Percentiles rank a stretch among this genome's conserved stretches.
Conservation (phyloP, 495 filamentous ascomycete species). For the Tuber brumale region DNA sequence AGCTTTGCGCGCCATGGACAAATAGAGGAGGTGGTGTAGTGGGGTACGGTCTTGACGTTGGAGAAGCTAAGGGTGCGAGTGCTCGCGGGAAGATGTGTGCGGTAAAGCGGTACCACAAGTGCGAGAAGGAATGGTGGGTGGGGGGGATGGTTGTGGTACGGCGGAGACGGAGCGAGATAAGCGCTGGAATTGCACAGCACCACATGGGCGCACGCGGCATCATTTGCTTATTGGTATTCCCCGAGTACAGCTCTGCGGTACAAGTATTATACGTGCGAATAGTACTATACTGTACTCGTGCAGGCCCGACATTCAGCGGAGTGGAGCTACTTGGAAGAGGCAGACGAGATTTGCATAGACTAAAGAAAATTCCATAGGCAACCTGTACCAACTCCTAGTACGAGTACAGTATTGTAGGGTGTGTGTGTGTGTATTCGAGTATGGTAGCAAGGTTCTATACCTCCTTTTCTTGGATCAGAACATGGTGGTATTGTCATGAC, state of each 20-base stretch:
- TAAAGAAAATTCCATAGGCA: background rate
- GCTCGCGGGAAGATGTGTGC: background rate
- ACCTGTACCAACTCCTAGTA: no score
- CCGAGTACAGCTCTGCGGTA: background rate
- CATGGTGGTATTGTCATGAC: background rate
- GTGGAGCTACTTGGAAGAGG: background rate
- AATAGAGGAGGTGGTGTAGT: background rate
- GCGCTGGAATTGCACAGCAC: background rate
- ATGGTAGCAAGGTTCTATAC: background rate
- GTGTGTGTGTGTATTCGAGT: no score
- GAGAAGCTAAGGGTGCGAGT: background rate
- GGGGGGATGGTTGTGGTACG: conserved; percentile 8
- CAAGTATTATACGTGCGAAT: background rate
- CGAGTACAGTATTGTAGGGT: no score
- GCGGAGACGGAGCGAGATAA: conserved; percentile 12
- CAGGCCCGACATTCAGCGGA: background rate
- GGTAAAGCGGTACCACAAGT: background rate
- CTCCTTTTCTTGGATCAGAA: background rate
- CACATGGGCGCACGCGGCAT: background rate
- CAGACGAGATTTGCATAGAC: background rate
- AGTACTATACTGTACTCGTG: background rate
- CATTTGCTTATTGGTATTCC: background rate
- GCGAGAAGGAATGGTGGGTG: background rate
- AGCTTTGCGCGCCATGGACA: conserved; percentile 55
- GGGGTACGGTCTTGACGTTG: background rate